Percentiles rank a stretch among this genome's conserved stretches.
Evolutionary conservation across 495 filamentous ascomycete genomes (phyloP).

Genomic region (Neurospora sp.): DNA sequence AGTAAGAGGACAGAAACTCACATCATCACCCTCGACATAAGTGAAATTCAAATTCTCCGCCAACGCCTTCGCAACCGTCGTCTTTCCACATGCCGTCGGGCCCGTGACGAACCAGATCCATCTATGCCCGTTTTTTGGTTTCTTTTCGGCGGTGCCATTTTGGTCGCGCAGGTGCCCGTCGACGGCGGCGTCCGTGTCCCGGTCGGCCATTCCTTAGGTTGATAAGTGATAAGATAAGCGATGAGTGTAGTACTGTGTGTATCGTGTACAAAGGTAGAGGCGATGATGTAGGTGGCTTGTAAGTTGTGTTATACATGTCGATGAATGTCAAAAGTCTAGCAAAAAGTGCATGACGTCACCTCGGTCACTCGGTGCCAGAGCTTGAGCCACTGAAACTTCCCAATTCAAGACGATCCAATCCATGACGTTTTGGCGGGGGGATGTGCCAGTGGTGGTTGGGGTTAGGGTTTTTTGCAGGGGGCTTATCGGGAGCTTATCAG

Average conservation of each 20-base stretch:
- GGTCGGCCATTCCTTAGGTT: background rate
- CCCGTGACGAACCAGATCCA: slow-evolving; percentile 26
- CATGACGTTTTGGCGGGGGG: background rate
- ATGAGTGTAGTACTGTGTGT: background rate
- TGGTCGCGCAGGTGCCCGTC: background rate
- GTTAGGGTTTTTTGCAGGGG: background rate
- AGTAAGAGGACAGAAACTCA: slow-evolving; percentile 15
- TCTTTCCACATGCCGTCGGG: slow-evolving; percentile 23
- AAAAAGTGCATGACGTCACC: background rate
- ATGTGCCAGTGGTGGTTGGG: background rate
- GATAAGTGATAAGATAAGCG: background rate
- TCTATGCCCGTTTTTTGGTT: background rate
- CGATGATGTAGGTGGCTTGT: background rate
- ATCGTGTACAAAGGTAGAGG: background rate
- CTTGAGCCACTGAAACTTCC: background rate
- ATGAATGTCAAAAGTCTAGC: background rate
- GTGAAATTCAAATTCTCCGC: slow-evolving; percentile 18
- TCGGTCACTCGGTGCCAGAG: background rate
- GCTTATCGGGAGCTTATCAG: background rate
- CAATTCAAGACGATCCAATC: background rate
- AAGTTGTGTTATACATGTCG: background rate
- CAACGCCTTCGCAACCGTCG: slow-evolving; percentile 20
- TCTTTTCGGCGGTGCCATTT: background rate
- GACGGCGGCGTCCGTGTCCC: background rate
- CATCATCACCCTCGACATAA: slow-evolving; percentile 41